Percentiles rank a stretch among this genome's conserved stretches.
phyloP scores from a whole-genome alignment of 805 yeast species.

The Alloascoidea hylecoeti region DNA sequence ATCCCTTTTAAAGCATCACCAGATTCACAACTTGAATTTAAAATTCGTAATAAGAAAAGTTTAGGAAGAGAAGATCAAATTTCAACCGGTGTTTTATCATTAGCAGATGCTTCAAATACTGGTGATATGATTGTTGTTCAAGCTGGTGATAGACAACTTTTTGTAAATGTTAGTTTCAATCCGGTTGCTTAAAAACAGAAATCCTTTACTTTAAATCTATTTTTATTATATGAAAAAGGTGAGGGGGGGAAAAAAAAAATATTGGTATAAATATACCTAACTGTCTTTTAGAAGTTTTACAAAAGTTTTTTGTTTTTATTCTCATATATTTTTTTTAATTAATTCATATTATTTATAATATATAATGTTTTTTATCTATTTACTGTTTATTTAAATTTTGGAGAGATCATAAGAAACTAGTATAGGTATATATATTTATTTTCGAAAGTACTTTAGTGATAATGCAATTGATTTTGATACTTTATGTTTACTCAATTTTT shows the following conservation, averaged over 20 bases:
- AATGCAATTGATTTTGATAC: too few species aligned
- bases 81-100: slow-evolving; percentile 33
- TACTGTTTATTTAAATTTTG: too few species aligned
- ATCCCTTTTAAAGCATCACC: slow-evolving; percentile 47
- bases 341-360: too few species aligned
- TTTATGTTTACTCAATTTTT: too few species aligned
- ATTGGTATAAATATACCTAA: background rate
- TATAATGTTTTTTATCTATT: too few species aligned
- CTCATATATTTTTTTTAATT: background rate
- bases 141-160: background rate
- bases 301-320: background rate
- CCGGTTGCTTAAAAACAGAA: too few species aligned
- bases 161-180: background rate
- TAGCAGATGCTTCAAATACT: slow-evolving; percentile 31
- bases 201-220: too few species aligned
- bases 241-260: too few species aligned
- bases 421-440: too few species aligned
- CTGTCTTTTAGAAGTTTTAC: background rate
- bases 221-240: too few species aligned
- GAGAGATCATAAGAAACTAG: too few species aligned
- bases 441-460: too few species aligned
- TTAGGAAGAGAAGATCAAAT: slow-evolving; percentile 48
- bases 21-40: slow-evolving; percentile 36
- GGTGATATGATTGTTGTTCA: slow-evolving; percentile 19
- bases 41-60: slow-evolving; percentile 44